These are phyloP conservation scores for Rhodomyrtus psidioides DNA, from an alignment of 441 rosid genomes.

Conservation along the genomic window DNA sequence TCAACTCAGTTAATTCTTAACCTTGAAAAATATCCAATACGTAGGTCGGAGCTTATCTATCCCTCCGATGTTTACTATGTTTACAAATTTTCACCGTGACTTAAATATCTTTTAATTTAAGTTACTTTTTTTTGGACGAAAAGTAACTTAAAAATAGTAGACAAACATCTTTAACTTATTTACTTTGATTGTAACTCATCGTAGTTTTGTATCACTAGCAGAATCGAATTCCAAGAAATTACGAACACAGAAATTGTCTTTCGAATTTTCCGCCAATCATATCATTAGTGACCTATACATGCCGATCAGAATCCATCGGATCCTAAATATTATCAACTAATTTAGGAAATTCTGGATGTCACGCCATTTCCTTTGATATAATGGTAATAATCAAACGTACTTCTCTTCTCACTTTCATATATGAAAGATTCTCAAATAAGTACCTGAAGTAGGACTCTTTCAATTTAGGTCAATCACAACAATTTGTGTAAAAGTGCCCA, in stretches of 20 bases:
- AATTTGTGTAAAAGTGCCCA: not conserved
- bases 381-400: not conserved
- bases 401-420: not conserved
- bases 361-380: not conserved
- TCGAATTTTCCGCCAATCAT: not conserved
- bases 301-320: not conserved
- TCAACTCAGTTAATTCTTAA: not conserved
- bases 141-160: not conserved
- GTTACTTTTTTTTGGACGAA: too few species aligned
- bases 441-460: not conserved
- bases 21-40: not conserved
- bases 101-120: not conserved
- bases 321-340: not conserved
- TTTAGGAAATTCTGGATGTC: not conserved
- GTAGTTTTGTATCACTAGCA: not conserved
- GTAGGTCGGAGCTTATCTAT: rapidly evolving
- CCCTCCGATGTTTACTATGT: rapidly evolving
- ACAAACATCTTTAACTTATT: not conserved
- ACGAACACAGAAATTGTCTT: not conserved
- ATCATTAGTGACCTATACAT: not conserved
- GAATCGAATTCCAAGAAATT: not conserved
- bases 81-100: not conserved
- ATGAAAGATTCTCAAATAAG: not conserved
- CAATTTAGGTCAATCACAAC: not conserved
- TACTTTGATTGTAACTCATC: not conserved